These are phyloP conservation scores for Jacaranda mimosifolia DNA, from an alignment of 257 asterid species.

Conservation along the genomic window DNA sequence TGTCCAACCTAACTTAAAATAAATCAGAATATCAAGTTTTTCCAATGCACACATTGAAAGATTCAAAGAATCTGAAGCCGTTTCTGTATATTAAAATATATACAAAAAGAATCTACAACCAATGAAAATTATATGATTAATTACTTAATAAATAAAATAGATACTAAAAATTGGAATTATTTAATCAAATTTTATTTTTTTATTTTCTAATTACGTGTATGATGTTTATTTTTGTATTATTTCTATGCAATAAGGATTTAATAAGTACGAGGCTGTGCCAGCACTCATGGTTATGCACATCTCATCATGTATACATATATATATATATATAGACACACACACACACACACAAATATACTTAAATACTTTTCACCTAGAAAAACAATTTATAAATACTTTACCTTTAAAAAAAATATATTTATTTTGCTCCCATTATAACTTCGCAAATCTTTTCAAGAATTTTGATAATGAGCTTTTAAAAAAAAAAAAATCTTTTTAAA, in stretches of 20 bases:
- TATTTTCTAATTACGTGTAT: background rate
- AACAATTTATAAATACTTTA: too few species aligned
- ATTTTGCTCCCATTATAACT: too few species aligned
- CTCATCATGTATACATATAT: too few species aligned
- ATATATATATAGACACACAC: too few species aligned
- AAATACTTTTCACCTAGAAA: too few species aligned
- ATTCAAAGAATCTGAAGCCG: conserved; percentile 38
- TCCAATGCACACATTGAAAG: conserved; percentile 22
- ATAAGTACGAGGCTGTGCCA: too few species aligned
- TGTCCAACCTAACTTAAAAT: conserved; percentile 27
- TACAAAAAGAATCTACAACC: conserved; percentile 9
- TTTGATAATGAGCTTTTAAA: too few species aligned
- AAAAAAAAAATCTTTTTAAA: too few species aligned
- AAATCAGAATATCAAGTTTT: background rate
- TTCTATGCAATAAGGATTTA: background rate
- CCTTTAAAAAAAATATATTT: too few species aligned
- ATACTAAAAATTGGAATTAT: background rate
- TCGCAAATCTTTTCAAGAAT: too few species aligned
- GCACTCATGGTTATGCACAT: too few species aligned
- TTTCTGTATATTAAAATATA: background rate
- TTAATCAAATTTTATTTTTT: background rate
- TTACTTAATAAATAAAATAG: background rate
- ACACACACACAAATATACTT: too few species aligned
- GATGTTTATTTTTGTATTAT: background rate
- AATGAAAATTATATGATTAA: background rate